Evolutionary conservation across 441 rosid species (phyloP), one percentile per base, ranked within the genome.

Genomic region (Gossypium trilobum): DNA sequence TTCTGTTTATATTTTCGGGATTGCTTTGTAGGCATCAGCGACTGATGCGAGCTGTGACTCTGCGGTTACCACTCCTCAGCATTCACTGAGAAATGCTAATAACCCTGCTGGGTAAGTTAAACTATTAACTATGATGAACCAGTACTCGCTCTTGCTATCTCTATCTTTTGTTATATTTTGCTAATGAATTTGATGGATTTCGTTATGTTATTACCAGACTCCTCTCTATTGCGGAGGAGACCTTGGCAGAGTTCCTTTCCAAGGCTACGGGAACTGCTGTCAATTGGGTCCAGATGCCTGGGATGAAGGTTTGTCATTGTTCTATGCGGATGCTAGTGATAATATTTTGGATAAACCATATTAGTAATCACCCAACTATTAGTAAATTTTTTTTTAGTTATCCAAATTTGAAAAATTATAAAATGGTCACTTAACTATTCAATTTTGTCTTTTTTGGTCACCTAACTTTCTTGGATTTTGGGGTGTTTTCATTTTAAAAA

Each of bases 261-360:
- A 95, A 95, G 97, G 99, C 99, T 90, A 95, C 97, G 63, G 98
- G 99, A 93, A 95, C 99, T 86, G 96, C 97, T 91, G 97, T 95
- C 78, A 96, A 95, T 86, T 95, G 99, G 99, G 98, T 95, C 88
- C 98, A 93, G 90, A 91, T 95, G 98, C 95, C 96, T 86, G 98
- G 98, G 96, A 95, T 95, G 99, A 95, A 95, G 98, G 98, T 95
- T 44, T 69, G 51, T 17, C 56, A 2, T 68, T 80, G 68, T 70
- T 48, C 52, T 13, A 11, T 14, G 54, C 44, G 1, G 33, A 14
- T 36, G 29, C 55, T 63, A 7, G 51, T 3, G 25, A 16, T 68
- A 4, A 2, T 48, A 5, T 55, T 16, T 36, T 58, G 16, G 44
- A 7, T 36, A 36, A 36, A 36, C 44, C 2, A 36, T 36, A 36